Base-by-base conservation (phyloP, 2,329 filamentous ascomycete species). In the Ceratocystis huliohia region DNA sequence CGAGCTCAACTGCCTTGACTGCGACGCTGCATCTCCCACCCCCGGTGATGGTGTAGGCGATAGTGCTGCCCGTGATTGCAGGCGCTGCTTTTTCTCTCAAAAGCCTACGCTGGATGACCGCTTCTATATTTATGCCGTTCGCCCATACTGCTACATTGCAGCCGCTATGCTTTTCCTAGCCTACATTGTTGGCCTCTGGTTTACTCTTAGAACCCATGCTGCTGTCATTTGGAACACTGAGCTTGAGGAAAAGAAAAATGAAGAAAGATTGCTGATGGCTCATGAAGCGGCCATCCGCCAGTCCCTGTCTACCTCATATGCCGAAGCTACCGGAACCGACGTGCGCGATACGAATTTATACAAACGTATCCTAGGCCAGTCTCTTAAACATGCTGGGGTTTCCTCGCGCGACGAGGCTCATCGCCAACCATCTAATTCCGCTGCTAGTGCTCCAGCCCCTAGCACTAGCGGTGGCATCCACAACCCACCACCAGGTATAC, bases 201-300 rank as follows among this genome's bases (percentile, higher is more conserved):
- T 99, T 76, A 99, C 94, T 0, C 82, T 99, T 22, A 84, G 94
- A 69, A 99, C 94, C 0, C 94, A 99, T 74, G 94, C 94, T 3
- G 92, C 95, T 3, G 88, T 96, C 59, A 99, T 99, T 70, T 99
- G 94, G 94, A 94, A 91, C 72, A 88, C 83, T 7, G 92, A 96
- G 69, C 74, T 81, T 2, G 88, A 92, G 48, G 88, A 92, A 76
- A 92, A 91, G 76, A 87, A 84, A 71, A 79, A 83, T 50, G 82
- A 85, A 13, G 82, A 86, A 17, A 72, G 74, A 5, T 69, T 74
- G 48, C 71, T 72, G 1, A 28, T 67, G 3, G 61, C 61, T 6
- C 63, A 66, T 17, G 66, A 66, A 28, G 44, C 59, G 10, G 30
- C 50, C 25, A 63, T 68, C 5, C 64, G 63, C 13, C 63, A 65